Evolutionary conservation across 2,329 filamentous ascomycete species (phyloP).

Genomic region (Colletotrichum spinosum): DNA sequence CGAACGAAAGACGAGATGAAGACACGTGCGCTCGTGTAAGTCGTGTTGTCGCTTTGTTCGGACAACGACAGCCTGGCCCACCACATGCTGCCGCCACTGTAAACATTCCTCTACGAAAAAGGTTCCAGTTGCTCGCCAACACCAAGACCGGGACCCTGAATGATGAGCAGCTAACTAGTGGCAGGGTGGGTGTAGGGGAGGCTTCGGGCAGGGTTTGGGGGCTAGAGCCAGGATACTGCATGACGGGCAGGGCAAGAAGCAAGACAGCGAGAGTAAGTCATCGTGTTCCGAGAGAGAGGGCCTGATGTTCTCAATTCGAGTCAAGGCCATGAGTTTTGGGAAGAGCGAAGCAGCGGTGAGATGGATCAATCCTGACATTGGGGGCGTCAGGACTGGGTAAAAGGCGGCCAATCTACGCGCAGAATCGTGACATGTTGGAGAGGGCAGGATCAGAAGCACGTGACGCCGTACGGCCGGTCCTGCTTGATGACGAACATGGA

Average conservation of each 20-base stretch:
- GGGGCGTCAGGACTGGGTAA: conserved; percentile 18
- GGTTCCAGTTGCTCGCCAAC: conserved; percentile 1
- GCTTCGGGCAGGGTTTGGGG: no score
- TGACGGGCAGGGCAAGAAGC: no score
- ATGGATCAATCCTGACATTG: conserved; percentile 17
- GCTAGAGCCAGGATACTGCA: no score
- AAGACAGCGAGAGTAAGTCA: no score
- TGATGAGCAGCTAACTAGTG: conserved; percentile 10
- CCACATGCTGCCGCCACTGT: no score
- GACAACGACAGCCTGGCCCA: conserved; percentile 49
- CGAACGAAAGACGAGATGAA: conserved; percentile 20
- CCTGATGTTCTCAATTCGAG: conserved; percentile 15
- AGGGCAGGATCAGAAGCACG: no score
- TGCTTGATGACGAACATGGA: no score
- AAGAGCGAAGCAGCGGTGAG: conserved; percentile 28
- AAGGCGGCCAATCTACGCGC: not conserved
- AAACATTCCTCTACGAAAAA: no score
- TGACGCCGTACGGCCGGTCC: no score
- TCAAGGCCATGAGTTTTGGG: conserved; percentile 17
- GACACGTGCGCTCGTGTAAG: conserved; percentile 12
- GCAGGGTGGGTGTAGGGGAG: not conserved
- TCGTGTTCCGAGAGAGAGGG: conserved; percentile 8
- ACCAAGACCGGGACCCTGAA: conserved; percentile 23
- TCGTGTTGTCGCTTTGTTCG: conserved; percentile 46
- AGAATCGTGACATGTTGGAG: no score